Evolutionary conservation across 225 moss, liverwort and hornwort genomes (phyloP), one percentile per base, ranked within the genome.

Genomic region (Asterella californica): DNA sequence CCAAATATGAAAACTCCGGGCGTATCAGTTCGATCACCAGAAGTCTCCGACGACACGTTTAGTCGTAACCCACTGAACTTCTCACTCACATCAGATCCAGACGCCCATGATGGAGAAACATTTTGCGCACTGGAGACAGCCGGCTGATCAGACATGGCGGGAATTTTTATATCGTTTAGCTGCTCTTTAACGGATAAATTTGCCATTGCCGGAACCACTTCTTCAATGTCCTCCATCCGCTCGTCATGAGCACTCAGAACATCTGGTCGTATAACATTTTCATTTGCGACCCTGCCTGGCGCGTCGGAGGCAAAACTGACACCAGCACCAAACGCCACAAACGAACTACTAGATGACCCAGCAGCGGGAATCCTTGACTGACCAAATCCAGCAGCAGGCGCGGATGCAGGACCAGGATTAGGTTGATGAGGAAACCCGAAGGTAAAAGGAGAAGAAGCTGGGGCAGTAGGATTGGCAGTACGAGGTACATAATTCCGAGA

Each of bases 181-280:
- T 62, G 79, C 27, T 87, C 80, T 54, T 81, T 85, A 37, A 87
- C 47, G 0, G 81, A 59, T 78, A 87, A 47, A 54, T 79, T 66
- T n/a, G 82, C 70, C 84, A 82, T 78, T 60, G 72, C 74, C 25
- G 87, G 84, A 34, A 73, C 32, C 47, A 81, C 74, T 60, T 78
- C 80, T 27, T 82, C 87, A 42, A 84, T 83, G 70, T 84, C 87
- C 74, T 84, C 84, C 82, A 87, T 84, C 79, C 87, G 80, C 80
- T 87, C 84, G 38, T 87, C 87, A 46, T 87, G 77, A 17, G 79
- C 48, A 54, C 59, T 81, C 10, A 67, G 50, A 60, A 59, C 62
- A 64, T 78, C 83, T 22, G 86, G 46, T 37, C 75, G 80, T 14
- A 46, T 49, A 63, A 64, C 54, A 70, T 70, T 48, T 49, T 22